Evolutionary conservation across 2,329 filamentous ascomycete species (phyloP), one percentile per base, ranked within the genome.

Genomic region (Colletotrichum sp.): DNA sequence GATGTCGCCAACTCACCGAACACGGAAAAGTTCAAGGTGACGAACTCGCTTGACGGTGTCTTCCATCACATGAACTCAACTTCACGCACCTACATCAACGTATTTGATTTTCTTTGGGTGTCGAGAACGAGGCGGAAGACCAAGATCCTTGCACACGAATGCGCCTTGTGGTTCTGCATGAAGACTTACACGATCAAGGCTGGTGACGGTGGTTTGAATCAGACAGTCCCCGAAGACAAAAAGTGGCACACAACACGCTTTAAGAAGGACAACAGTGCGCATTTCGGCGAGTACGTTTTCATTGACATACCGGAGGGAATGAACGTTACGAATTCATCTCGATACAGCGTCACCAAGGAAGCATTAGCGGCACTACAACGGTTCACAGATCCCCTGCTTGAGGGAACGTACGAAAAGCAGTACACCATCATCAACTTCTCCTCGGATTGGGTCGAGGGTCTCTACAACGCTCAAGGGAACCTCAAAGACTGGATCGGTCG

Each of bases 151-250:
- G 84, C 80, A 6, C 77, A 79, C n/a, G 80, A 84, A 66, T 86
- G 84, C 56, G 80, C 80, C 1, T 61, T 86, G 1, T 86, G 83
- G 84, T 84, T 85, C 70, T 86, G 85, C 65, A 79, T 85, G 24
- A 80, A 83, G 69, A 81, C 79, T 13, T 83, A 81, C 71, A 79
- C 80, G 18, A 74, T 84, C 28, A 78, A 76, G 3, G 79, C 83
- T 6, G 78, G 56, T 18, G 80, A 84, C 24, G 82, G 84, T 21
- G 74, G 78, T 36, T 74, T 81, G 21, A 78, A 78, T 8, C 81
- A 82, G 56, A 79, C 62, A 0, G 56, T 10, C 3, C 30, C 30
- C 30, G 30, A 30, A 10, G 3, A 30, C 30, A 30, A 30, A 30
- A 30, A 30, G 3, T 32, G 30, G 30, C 9, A 83, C 18, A 80